phyloP scores from a whole-genome alignment of 2,329 filamentous ascomycete species.

The Ascochyta fabae region DNA sequence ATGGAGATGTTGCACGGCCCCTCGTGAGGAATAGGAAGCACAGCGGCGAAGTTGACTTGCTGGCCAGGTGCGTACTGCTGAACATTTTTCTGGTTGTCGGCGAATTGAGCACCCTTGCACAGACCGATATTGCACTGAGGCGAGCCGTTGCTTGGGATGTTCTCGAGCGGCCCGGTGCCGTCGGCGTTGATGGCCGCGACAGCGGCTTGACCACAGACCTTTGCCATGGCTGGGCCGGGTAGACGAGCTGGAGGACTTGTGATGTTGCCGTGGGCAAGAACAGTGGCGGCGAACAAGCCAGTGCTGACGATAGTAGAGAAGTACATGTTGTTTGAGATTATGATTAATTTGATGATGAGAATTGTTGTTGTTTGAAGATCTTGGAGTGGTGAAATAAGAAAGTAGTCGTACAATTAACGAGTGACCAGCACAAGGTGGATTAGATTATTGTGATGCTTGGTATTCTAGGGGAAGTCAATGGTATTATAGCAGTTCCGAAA shows the following conservation, averaged over 20 bases:
- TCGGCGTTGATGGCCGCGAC: conserved; percentile 59
- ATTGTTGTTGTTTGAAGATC: not conserved
- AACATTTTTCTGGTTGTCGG: conserved; percentile 62
- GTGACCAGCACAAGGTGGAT: conserved; percentile 19
- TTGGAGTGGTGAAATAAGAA: not conserved
- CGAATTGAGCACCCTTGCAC: conserved; percentile 65
- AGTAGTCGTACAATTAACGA: not conserved
- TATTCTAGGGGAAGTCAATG: not conserved
- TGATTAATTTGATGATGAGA: not conserved
- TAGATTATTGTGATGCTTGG: conserved; percentile 10
- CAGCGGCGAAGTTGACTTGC: conserved; percentile 53
- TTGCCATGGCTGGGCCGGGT: conserved; percentile 57
- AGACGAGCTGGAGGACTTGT: conserved; percentile 57
- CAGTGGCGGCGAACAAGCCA: conserved; percentile 15
- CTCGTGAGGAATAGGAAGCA: conserved; percentile 60
- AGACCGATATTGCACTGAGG: conserved; percentile 59
- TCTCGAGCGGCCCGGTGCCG: conserved; percentile 49
- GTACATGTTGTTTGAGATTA: conserved; percentile 9
- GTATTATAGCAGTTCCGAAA: conserved; percentile 6
- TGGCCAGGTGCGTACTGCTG: conserved; percentile 55
- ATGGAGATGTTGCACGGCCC: conserved; percentile 66
- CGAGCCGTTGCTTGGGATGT: conserved; percentile 57
- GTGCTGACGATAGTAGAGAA: conserved; percentile 3
- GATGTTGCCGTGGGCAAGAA: conserved; percentile 60
- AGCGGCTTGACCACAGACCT: conserved; percentile 61